phyloP scores from a whole-genome alignment of 805 yeast genomes.

The Metschnikowia baotianmanensis region DNA sequence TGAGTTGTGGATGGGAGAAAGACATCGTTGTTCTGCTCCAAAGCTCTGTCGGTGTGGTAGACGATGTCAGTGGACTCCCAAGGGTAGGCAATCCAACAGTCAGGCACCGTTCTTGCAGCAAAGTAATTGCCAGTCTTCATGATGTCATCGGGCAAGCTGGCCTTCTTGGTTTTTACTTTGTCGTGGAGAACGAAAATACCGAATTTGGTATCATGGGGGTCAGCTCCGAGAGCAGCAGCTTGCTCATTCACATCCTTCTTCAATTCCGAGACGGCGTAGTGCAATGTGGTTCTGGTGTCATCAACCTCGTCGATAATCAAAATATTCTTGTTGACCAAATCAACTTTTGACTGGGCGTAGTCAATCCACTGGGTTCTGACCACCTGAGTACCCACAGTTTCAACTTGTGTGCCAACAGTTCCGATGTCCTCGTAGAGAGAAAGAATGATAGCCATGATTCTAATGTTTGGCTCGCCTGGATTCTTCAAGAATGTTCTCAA shows the following conservation, averaged over 20 bases:
- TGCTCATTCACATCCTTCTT: slow-evolving; percentile 60
- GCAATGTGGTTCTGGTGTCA: slow-evolving; percentile 87
- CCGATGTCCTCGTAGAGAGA: slow-evolving; percentile 85
- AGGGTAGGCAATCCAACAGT: slow-evolving; percentile 85
- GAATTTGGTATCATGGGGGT: slow-evolving; percentile 60
- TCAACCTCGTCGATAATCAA: slow-evolving; percentile 89
- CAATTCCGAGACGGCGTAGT: slow-evolving; percentile 77
- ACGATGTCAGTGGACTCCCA: slow-evolving; percentile 88
- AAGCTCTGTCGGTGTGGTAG: slow-evolving; percentile 64
- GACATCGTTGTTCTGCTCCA: slow-evolving; percentile 67
- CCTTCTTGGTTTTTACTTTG: slow-evolving; percentile 78
- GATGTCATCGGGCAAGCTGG: slow-evolving; percentile 62
- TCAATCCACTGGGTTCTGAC: slow-evolving; percentile 90
- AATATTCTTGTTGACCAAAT: slow-evolving; percentile 73
- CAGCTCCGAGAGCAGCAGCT: slow-evolving; percentile 57
- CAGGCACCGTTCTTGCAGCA: slow-evolving; percentile 73
- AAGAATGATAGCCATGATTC: slow-evolving; percentile 92
- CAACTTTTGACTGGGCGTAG: slow-evolving; percentile 57
- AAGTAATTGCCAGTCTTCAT: slow-evolving; percentile 64
- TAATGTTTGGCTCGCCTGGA: slow-evolving; percentile 82
- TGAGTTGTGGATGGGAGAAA: slow-evolving; percentile 36
- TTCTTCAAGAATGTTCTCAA: slow-evolving; percentile 88
- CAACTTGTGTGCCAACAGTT: slow-evolving; percentile 43
- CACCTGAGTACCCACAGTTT: slow-evolving; percentile 44
- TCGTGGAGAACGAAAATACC: slow-evolving; percentile 82